phyloP scores from a whole-genome alignment of 169 alveolate species.

The Plasmodium gaboni region DNA sequence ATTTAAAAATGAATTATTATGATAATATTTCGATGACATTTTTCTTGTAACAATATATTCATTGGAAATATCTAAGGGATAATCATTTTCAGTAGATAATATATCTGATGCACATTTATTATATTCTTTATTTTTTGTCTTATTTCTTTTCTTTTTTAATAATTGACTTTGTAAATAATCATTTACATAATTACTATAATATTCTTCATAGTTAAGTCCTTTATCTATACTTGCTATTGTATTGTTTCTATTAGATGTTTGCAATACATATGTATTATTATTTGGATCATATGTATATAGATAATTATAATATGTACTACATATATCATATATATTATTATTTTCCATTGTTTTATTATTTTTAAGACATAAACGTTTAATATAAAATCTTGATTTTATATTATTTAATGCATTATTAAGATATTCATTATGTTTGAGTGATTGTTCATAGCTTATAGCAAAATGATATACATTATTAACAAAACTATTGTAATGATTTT shows the following conservation, averaged over 20 bases:
- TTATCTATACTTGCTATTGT: conserved; percentile 14
- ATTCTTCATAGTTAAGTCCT: conserved; percentile 34
- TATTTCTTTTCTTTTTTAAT: conserved; percentile 24
- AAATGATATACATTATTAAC: conserved; percentile 62
- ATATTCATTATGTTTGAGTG: conserved; percentile 54
- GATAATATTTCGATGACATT: not conserved
- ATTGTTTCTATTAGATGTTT: conserved; percentile 9
- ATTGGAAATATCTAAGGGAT: not conserved
- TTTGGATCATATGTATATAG: conserved; percentile 45
- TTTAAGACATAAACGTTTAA: conserved; percentile 33
- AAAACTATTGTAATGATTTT: conserved; percentile 56
- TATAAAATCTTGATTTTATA: conserved; percentile 30
- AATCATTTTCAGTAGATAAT: not conserved
- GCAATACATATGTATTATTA: conserved; percentile 16
- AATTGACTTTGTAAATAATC: conserved; percentile 42
- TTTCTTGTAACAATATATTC: not conserved
- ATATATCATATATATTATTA: conserved; percentile 38
- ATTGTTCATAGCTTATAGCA: conserved; percentile 60
- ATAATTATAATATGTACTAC: conserved; percentile 52
- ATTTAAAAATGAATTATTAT: not conserved
- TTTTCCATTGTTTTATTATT: conserved; percentile 26
- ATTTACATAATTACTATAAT: conserved; percentile 56
- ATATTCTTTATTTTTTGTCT: conserved; percentile 10
- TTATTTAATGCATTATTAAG: conserved; percentile 35
- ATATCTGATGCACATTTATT: not conserved